Evolutionary conservation across 2,329 filamentous ascomycete genomes (phyloP), one percentile per base, ranked within the genome.

Genomic region (Aureobasidium sp.): DNA sequence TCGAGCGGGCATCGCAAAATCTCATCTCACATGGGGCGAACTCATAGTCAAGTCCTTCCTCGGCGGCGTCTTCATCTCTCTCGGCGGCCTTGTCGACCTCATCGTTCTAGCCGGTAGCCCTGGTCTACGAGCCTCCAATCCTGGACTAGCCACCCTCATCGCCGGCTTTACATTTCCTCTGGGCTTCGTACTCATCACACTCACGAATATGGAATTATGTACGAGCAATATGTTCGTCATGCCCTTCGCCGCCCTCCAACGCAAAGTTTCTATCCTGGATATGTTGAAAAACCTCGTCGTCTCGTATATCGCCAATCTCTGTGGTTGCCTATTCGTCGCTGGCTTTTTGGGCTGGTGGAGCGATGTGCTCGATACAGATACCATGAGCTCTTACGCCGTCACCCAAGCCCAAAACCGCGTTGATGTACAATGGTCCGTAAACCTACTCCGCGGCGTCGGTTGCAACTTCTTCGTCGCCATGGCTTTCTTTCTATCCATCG

Each of bases 41-140:
- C 68, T 69, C 47, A 65, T 62, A 55, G 67, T 75, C 63, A 72
- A 74, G 60, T 72, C 72, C 21, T 64, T 69, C 9, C 66, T 69
- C 2, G 69, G 66, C 11, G 68, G 67, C 37, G 67, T 72, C 44
- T 72, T 72, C 27, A 70, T 73, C 13, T 72, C 74, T 53, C 69
- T 71, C 15, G 70, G 70, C 15, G 71, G 69, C 7, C 72, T 72
- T 48, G 72, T 70, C 53, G 66, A 70, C 25, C 69, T 74, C 64
- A 69, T 72, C 21, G 68, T 72, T n/a, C 68, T 67, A 3, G 67
- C 67, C 2, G 67, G 68, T 15, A 69, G 74, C 54, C 65, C 71
- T 8, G 60, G 65, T 41, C 62, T 67, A 3, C 63, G 65, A 1
- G 9, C 34, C 3, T 64, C 61, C 42, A 67, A 67, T 29, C 64